phyloP scores from a whole-genome alignment of 257 asterid species.

The Penstemon eatonii region DNA sequence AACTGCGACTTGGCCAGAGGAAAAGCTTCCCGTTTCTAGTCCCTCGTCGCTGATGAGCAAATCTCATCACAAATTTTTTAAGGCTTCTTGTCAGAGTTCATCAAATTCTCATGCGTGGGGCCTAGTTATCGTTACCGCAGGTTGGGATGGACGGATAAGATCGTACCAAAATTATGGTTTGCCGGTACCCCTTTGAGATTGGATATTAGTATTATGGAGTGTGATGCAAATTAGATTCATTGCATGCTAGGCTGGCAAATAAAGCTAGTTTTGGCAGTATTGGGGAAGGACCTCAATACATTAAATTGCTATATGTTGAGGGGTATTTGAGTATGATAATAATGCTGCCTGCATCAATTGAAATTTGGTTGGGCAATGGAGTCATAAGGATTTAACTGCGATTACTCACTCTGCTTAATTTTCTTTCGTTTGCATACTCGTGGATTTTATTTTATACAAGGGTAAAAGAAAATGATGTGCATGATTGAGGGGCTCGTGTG shows the following conservation, averaged over 20 bases:
- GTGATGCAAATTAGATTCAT: slow-evolving; percentile 23
- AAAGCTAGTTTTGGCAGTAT: slow-evolving; percentile 33
- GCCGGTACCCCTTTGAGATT: slow-evolving; percentile 58
- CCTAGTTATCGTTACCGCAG: slow-evolving; percentile 78
- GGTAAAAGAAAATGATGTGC: slow-evolving; percentile 27
- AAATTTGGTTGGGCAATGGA: slow-evolving; percentile 20
- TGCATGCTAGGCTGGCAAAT: slow-evolving; percentile 44
- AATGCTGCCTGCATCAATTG: slow-evolving; percentile 20
- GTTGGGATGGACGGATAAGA: slow-evolving; percentile 87
- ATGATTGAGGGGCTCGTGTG: slow-evolving; percentile 41
- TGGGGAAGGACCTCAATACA: slow-evolving; percentile 36
- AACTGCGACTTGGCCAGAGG: slow-evolving; percentile 99
- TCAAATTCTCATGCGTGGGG: slow-evolving; percentile 76
- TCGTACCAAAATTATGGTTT: slow-evolving; percentile 87
- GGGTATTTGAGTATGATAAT: slow-evolving; percentile 11
- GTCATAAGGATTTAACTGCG: slow-evolving; percentile 27
- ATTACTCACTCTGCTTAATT: slow-evolving; percentile 28
- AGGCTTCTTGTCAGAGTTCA: slow-evolving; percentile 65
- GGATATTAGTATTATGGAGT: slow-evolving; percentile 26
- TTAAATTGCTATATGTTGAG: slow-evolving; percentile 15
- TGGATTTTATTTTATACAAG: background rate
- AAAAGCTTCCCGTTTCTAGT: slow-evolving; percentile 67
- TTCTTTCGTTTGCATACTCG: slow-evolving; percentile 28
- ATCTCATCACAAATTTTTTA: slow-evolving; percentile 73
- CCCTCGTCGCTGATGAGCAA: slow-evolving; percentile 47